Evolutionary conservation across 1,284 basidiomycete species (phyloP), one percentile per base, ranked within the genome.

Genomic region (Tilletia walkeri): DNA sequence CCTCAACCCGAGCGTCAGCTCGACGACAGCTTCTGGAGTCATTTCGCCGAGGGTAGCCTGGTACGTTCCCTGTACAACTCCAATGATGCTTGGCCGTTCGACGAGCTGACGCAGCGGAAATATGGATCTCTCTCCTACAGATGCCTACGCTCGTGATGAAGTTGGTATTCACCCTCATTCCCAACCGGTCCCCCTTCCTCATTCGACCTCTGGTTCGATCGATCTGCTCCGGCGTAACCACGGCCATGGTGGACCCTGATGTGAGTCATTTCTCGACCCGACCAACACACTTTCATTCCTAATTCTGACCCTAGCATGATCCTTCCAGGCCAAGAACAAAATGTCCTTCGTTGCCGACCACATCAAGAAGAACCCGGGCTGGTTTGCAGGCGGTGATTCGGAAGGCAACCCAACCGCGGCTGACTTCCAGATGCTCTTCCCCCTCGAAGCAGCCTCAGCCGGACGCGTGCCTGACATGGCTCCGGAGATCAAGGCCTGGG

Each of bases 351-450:
- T 76, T 36, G 70, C 67, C 7, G 73, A 71, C 38, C 72, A 74
- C 50, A 73, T 81, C 39, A 70, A 66, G 54, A 78, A 79, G 66
- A 66, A 20, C 24, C 50, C 66, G 20, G 66, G 69, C 3, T 83
- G 80, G 78, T 75, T 82, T 30, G 80, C 81, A 2, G 80, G 80
- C 3, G 81, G 81, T 14, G 81, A 83, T 71, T 79, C 73, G 68
- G 76, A 80, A 34, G 78, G 78, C 67, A 79, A 80, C 30, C 81
- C 81, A 9, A 82, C 80, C 20, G 70, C 79, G 4, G 80, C 82
- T 41, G 81, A 82, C 68, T 83, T 78, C 69, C 81, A 82, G 71
- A 80, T 83, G 80, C 69, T 76, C 10, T 82, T 80, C 76, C 78
- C 80, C 1, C 69, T 82, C 47, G 82, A 83, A 66, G 79, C 79